Conservation (phyloP, 164 flowering plant species). For the Vitis labrusca region DNA sequence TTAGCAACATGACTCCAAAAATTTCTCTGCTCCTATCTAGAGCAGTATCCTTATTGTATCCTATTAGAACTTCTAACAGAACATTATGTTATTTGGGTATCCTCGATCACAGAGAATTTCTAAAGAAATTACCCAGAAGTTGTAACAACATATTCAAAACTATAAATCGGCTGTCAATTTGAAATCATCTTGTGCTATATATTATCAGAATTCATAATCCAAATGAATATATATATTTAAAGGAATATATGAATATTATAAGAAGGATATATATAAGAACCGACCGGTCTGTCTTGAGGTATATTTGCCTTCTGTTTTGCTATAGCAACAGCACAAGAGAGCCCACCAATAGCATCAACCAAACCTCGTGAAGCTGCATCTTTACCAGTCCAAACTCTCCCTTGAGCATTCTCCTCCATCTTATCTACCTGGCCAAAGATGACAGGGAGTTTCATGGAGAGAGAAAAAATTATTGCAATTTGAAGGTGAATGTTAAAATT, state of each 20-base stretch:
- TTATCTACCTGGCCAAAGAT: conserved; percentile 57
- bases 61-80: too few relatives aligned
- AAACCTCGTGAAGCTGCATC: conserved; percentile 90
- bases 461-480: neutral
- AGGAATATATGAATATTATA: neutral
- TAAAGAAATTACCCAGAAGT: neutral
- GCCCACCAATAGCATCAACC: conserved; percentile 93
- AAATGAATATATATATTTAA: too few relatives aligned
- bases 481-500: neutral
- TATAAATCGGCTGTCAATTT: too few relatives aligned
- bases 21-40: too few relatives aligned
- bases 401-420: conserved; percentile 93
- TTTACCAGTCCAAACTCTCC: conserved; percentile 93
- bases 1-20: too few relatives aligned
- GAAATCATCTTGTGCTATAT: too few relatives aligned
- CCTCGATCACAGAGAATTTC: too few relatives aligned
- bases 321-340: conserved; percentile 86
- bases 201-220: too few relatives aligned
- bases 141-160: too few relatives aligned
- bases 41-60: too few relatives aligned
- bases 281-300: conserved; percentile 67
- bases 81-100: too few relatives aligned
- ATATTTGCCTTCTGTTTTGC: conserved; percentile 89
- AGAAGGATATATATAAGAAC: neutral
- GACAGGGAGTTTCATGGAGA: neutral